Percentiles rank a stretch among this genome's conserved stretches.
phyloP scores from a whole-genome alignment of 768 basidiomycete species.

The Basidioascus undulatus region DNA sequence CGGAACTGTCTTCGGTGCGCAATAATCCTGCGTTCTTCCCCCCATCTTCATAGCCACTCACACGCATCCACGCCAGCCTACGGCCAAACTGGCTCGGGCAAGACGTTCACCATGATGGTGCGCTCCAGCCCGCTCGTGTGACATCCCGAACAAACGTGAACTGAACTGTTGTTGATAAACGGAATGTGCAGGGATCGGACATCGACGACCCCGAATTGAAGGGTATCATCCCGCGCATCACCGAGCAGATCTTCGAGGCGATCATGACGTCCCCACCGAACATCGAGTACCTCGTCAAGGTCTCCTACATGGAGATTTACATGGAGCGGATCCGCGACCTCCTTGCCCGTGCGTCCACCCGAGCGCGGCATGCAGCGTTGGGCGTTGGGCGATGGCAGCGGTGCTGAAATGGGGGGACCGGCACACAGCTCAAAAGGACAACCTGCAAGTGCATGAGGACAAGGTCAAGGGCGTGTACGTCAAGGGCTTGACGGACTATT shows the following conservation, averaged over 20 bases:
- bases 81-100: conserved; percentile 61
- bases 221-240: conserved; percentile 93
- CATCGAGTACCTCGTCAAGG: conserved; percentile 95
- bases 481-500: conserved; percentile 90
- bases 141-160: neutral
- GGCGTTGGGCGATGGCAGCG: neutral
- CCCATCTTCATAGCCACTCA: neutral
- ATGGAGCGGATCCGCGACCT: conserved; percentile 87
- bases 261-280: conserved; percentile 87
- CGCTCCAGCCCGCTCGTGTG: conserved; percentile 7
- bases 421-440: conserved; percentile 70
- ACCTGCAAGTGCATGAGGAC: conserved; percentile 94
- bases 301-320: conserved; percentile 99
- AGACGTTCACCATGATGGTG: conserved; percentile 98
- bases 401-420: neutral
- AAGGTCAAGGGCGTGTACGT: conserved; percentile 94
- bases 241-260: conserved; percentile 95
- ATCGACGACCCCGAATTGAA: conserved; percentile 82
- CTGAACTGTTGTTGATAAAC: conserved; percentile 1
- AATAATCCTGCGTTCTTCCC: conserved; percentile 19
- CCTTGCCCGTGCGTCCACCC: conserved; percentile 67
- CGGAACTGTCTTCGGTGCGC: conserved; percentile 51
- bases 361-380: neutral
- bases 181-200: conserved; percentile 53
- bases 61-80: conserved; percentile 23